phyloP scores from a whole-genome alignment of 2,329 filamentous ascomycete genomes.

The Botrytis tulipae region DNA sequence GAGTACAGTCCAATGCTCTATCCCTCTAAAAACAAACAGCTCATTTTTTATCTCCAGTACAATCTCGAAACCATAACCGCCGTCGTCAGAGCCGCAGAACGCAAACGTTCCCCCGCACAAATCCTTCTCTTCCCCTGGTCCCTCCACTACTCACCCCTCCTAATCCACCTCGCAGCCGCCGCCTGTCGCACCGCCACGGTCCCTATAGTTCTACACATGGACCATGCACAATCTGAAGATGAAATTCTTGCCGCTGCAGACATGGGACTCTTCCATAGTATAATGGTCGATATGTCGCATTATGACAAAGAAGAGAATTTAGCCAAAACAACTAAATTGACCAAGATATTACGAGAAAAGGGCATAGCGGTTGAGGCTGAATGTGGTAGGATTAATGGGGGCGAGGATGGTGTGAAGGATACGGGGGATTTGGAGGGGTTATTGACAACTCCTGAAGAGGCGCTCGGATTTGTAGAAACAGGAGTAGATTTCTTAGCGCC shows the following conservation, averaged over 20 bases:
- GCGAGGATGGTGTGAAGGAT: conserved; percentile 73
- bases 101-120: conserved; percentile 62
- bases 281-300: conserved; percentile 78
- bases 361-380: conserved; percentile 67
- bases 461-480: conserved; percentile 59
- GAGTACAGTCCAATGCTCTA: neutral
- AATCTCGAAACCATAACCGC: conserved; percentile 71
- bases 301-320: conserved; percentile 70
- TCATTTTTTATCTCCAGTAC: conserved; percentile 43
- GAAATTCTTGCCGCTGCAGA: conserved; percentile 57
- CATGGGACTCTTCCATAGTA: conserved; percentile 62
- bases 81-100: conserved; percentile 65
- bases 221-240: conserved; percentile 59
- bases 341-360: conserved; percentile 47
- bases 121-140: conserved; percentile 73
- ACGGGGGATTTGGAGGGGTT: conserved; percentile 60
- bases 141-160: conserved; percentile 55
- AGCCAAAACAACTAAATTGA: conserved; percentile 60
- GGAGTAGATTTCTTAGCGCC: conserved; percentile 67
- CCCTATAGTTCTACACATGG: conserved; percentile 62
- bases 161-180: conserved; percentile 55
- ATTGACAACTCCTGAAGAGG: conserved; percentile 62
- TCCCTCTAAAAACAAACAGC: neutral
- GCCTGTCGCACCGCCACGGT: conserved; percentile 56
- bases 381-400: conserved; percentile 68